These are phyloP conservation scores for Phytophthora megakarya DNA, from an alignment of 352 stramenopile species.

Conservation along the genomic window DNA sequence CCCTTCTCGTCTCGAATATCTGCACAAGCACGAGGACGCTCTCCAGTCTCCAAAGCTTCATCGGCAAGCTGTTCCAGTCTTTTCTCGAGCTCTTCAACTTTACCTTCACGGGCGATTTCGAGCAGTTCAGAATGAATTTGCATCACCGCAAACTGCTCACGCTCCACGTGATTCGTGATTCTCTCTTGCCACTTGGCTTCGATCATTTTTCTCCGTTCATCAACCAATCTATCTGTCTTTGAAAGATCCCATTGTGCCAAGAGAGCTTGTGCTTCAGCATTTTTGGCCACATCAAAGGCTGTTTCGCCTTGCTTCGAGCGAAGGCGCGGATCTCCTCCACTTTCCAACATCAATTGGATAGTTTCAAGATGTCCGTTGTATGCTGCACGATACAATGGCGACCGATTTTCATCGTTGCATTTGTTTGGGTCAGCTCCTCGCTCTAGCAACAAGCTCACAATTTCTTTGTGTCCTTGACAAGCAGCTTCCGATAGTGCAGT, in stretches of 20 bases:
- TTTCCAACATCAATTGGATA: slow-evolving; percentile 66
- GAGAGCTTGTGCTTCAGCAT: slow-evolving; percentile 53
- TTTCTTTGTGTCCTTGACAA: slow-evolving; percentile 76
- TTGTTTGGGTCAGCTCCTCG: slow-evolving; percentile 86
- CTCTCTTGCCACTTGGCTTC: slow-evolving; percentile 83
- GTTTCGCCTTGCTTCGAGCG: slow-evolving; percentile 76
- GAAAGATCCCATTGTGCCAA: slow-evolving; percentile 74
- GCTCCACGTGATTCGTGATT: slow-evolving; percentile 86
- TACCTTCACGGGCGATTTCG: slow-evolving; percentile 46
- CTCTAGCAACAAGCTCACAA: slow-evolving; percentile 75
- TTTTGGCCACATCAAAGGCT: slow-evolving; percentile 89
- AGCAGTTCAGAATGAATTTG: slow-evolving; percentile 85
- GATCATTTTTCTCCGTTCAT: slow-evolving; percentile 67
- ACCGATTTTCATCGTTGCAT: slow-evolving; percentile 83
- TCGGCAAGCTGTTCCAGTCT: slow-evolving; percentile 75
- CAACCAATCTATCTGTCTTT: slow-evolving; percentile 72
- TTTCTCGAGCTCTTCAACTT: slow-evolving; percentile 55
- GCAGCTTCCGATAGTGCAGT: slow-evolving; percentile 88
- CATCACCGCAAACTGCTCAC: slow-evolving; percentile 81
- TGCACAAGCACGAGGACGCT: slow-evolving; percentile 64
- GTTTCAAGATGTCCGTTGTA: slow-evolving; percentile 88
- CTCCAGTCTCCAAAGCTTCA: slow-evolving; percentile 62
- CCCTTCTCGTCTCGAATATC: slow-evolving; percentile 85
- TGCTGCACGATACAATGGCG: slow-evolving; percentile 79
- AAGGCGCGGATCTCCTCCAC: slow-evolving; percentile 75